These are phyloP conservation scores for Lentithecium fluviatile DNA, from an alignment of 495 filamentous ascomycete genomes.

Conservation along the genomic window DNA sequence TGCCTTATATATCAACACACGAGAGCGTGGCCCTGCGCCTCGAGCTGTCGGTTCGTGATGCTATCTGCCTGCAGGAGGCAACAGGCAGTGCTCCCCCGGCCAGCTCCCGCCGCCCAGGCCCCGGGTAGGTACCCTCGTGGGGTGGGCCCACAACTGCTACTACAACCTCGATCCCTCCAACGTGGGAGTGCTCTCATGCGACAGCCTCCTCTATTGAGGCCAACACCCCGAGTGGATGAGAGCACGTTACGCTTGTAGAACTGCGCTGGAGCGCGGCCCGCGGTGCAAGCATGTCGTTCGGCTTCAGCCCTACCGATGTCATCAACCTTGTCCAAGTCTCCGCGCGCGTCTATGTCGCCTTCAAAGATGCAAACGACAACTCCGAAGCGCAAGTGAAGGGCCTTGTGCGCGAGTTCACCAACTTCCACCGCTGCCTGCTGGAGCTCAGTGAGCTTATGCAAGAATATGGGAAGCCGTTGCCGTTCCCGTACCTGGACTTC, in stretches of 20 bases:
- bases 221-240: constrained; percentile 14
- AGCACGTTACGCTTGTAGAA: constrained; percentile 2
- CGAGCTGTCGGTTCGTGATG: too few species aligned
- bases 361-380: constrained; percentile 33
- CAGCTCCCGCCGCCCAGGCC: neutral
- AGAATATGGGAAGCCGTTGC: constrained; percentile 28
- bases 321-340: constrained; percentile 29
- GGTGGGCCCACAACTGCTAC: neutral
- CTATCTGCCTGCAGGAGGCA: neutral
- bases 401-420: constrained; percentile 22
- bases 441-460: constrained; percentile 27
- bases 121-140: too few species aligned
- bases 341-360: constrained; percentile 23
- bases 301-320: constrained; percentile 24
- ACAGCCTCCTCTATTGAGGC: constrained; percentile 5
- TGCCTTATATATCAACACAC: neutral
- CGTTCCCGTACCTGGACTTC: constrained; percentile 25
- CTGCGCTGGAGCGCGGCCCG: constrained; percentile 27
- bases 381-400: constrained; percentile 22
- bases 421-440: constrained; percentile 25
- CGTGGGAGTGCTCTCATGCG: constrained; percentile 19
- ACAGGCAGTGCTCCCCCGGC: neutral
- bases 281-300: constrained; percentile 26
- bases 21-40: neutral
- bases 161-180: neutral